phyloP scores from a whole-genome alignment of 176 grass and related monocot genomes.

The Tillandsia fasciculata region DNA sequence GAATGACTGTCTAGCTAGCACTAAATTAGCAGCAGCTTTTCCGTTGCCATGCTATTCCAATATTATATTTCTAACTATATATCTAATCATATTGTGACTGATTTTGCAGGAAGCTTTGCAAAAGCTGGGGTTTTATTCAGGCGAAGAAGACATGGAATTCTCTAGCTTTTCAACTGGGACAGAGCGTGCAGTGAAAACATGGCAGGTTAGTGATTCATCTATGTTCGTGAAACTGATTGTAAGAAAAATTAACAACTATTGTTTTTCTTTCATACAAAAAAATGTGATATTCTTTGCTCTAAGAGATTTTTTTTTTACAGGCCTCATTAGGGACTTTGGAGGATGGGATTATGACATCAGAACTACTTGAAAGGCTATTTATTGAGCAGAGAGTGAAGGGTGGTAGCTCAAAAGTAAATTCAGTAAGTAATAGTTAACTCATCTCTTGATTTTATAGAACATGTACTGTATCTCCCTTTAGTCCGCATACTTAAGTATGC shows the following conservation, averaged over 20 bases:
- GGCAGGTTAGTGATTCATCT: constrained; percentile 48
- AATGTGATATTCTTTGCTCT: neutral
- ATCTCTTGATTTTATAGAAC: neutral
- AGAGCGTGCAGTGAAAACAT: constrained; percentile 84
- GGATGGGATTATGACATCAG: constrained; percentile 66
- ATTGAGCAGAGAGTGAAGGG: constrained; percentile 16
- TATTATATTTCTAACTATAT: neutral
- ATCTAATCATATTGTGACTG: neutral
- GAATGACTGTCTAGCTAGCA: neutral
- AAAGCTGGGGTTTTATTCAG: constrained; percentile 81
- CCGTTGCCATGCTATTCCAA: neutral
- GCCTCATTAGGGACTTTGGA: constrained; percentile 42
- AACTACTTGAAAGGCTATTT: constrained; percentile 64
- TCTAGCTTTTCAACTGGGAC: constrained; percentile 73
- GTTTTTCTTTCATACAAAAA: neutral
- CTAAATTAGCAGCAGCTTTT: neutral
- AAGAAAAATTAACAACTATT: neutral
- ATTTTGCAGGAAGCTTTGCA: constrained; percentile 65
- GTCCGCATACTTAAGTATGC: neutral
- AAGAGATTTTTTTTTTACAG: constrained; percentile 28
- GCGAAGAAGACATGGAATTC: constrained; percentile 86
- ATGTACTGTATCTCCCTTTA: neutral
- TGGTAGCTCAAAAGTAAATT: constrained; percentile 23
- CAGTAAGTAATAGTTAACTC: neutral
- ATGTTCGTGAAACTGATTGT: neutral